Evolutionary conservation across 208 protist species (phyloP).

Genomic region (Herpetomonas muscarum): DNA sequence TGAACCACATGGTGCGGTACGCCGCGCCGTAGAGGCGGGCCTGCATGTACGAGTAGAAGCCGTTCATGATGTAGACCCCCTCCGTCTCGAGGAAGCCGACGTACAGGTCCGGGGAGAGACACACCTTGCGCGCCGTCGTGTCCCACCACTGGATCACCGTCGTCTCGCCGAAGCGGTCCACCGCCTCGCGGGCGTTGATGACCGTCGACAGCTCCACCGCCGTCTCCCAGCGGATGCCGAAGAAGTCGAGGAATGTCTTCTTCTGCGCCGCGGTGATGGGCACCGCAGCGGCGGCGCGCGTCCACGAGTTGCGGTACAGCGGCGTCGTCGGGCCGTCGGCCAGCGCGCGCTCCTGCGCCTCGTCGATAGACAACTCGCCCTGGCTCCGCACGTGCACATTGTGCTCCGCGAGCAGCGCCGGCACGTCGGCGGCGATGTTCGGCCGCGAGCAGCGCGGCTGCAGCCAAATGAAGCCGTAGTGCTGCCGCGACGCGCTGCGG

Average conservation of each 20-base stretch:
- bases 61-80: constrained; percentile 82
- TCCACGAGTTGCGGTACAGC: constrained; percentile 69
- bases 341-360: constrained; percentile 39
- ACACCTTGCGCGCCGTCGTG: constrained; percentile 37
- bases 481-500: constrained; percentile 25
- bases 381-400: constrained; percentile 39
- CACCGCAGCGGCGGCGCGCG: constrained; percentile 37
- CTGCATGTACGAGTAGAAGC: constrained; percentile 62
- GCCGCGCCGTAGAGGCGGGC: constrained; percentile 45
- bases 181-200: constrained; percentile 61
- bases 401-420: constrained; percentile 36
- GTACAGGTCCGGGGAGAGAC: constrained; percentile 61
- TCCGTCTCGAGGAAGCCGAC: constrained; percentile 54
- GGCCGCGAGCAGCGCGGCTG: constrained; percentile 51
- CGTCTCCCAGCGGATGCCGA: constrained; percentile 56
- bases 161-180: constrained; percentile 38
- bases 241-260: constrained; percentile 42
- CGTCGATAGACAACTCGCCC: constrained; percentile 36
- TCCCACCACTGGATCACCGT: constrained; percentile 43
- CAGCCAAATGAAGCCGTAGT: constrained; percentile 81
- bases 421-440: constrained; percentile 32
- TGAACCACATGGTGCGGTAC: constrained; percentile 50
- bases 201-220: constrained; percentile 65
- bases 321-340: constrained; percentile 50
- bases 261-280: constrained; percentile 43